phyloP scores from a whole-genome alignment of 257 asterid genomes.

The Forsythia suspensa region DNA sequence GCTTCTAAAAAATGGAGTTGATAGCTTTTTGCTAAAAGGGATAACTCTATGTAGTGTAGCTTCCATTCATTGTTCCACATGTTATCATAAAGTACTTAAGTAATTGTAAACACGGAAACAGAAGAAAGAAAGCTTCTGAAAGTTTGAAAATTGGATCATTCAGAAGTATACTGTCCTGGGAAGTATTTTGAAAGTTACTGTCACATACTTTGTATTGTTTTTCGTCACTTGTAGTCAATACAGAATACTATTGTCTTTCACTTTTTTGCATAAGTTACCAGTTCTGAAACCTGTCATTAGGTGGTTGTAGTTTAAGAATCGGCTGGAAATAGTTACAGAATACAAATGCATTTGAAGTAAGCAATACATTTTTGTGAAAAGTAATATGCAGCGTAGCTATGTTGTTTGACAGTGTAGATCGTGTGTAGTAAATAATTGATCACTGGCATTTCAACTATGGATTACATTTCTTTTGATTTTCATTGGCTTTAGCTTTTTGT shows the following conservation, averaged over 20 bases:
- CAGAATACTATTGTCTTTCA: slow-evolving; percentile 2
- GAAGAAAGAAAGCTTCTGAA: slow-evolving; percentile 28
- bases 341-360: neutral
- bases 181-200: slow-evolving; percentile 22
- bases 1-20: slow-evolving; percentile 25
- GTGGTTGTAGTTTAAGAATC: neutral
- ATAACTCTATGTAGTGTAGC: neutral
- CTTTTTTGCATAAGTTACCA: neutral
- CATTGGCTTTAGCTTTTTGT: neutral
- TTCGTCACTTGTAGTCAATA: slow-evolving; percentile 23
- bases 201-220: slow-evolving; percentile 18
- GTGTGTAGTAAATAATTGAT: neutral
- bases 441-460: neutral
- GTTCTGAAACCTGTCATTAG: neutral
- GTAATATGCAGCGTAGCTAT: neutral
- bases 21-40: neutral
- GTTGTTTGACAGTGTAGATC: neutral
- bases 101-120: slow-evolving; percentile 3
- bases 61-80: neutral
- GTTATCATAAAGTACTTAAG: slow-evolving; percentile 8
- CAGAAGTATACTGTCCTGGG: slow-evolving; percentile 12
- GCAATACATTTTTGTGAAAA: neutral
- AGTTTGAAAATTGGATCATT: slow-evolving; percentile 20
- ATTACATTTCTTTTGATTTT: neutral
- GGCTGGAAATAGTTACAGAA: neutral